phyloP scores from a whole-genome alignment of 495 filamentous ascomycete genomes.

The Aspergillus biplanus region DNA sequence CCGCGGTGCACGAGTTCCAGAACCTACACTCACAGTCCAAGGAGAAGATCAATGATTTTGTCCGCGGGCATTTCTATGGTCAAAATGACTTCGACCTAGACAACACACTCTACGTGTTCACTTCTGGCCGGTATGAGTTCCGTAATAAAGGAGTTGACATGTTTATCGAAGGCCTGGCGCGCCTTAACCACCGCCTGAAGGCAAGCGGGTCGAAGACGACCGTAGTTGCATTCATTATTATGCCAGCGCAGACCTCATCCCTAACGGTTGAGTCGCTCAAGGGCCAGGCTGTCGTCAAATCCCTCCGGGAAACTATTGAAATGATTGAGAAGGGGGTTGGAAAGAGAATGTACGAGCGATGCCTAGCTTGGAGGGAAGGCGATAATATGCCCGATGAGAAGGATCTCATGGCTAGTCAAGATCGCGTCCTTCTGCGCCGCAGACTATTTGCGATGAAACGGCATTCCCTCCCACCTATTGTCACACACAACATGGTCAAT shows the following conservation, averaged over 20 bases:
- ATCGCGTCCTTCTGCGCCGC: constrained; percentile 89
- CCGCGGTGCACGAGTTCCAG: constrained; percentile 98
- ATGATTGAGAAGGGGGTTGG: constrained; percentile 90
- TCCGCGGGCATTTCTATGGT: constrained; percentile 97
- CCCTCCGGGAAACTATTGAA: constrained; percentile 86
- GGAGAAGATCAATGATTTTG: constrained; percentile 97
- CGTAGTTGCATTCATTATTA: constrained; percentile 98
- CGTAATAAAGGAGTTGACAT: constrained; percentile 98
- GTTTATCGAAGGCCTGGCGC: constrained; percentile 96
- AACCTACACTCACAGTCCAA: constrained; percentile 96
- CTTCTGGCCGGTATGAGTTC: constrained; percentile 94
- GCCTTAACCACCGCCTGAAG: constrained; percentile 93
- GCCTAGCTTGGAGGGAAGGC: constrained; percentile 91
- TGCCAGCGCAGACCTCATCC: constrained; percentile 97
- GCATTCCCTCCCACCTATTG: constrained; percentile 85
- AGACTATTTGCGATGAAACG: constrained; percentile 96
- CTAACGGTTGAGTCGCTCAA: constrained; percentile 95
- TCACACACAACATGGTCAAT: constrained; percentile 99
- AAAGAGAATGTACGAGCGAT: constrained; percentile 90
- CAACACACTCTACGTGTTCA: constrained; percentile 98
- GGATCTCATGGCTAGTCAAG: constrained; percentile 87
- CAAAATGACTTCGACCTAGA: constrained; percentile 96
- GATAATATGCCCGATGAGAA: constrained; percentile 92
- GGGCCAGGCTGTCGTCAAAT: constrained; percentile 96
- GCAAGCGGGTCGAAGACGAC: constrained; percentile 83